A percentile compares a stretch with the other conserved stretches of the same genome.
Conservation (phyloP, 2,329 filamentous ascomycete species). For the Piedraia hortae region DNA sequence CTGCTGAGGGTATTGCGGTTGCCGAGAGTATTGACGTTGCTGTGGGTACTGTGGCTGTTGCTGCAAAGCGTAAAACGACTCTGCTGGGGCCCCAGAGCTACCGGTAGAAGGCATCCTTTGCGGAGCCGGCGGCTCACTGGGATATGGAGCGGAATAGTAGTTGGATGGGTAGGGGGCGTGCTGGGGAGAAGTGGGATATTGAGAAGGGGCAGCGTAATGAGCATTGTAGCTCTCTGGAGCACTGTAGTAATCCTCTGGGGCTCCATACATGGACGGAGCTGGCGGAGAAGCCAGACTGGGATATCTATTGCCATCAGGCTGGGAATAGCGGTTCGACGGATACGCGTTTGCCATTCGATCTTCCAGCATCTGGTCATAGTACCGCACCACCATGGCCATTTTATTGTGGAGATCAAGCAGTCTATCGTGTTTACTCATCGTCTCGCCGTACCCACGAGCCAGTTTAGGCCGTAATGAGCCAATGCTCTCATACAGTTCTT, state of each 20-base stretch:
- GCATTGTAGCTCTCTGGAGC: slow-evolving; percentile 12
- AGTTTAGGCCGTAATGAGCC: slow-evolving; percentile 79
- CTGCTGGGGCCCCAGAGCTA: too few relatives aligned
- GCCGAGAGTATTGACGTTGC: slow-evolving; percentile 5
- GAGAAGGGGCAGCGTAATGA: neutral
- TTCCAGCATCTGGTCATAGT: slow-evolving; percentile 95
- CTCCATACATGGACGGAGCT: slow-evolving; percentile 38
- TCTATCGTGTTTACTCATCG: slow-evolving; percentile 98
- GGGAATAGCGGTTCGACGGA: slow-evolving; percentile 34
- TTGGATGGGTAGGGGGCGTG: slow-evolving; percentile 12
- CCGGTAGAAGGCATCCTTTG: too few relatives aligned
- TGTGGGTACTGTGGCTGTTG: slow-evolving; percentile 2
- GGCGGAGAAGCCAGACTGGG: slow-evolving; percentile 31
- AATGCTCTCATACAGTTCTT: slow-evolving; percentile 93
- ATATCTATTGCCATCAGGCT: slow-evolving; percentile 27
- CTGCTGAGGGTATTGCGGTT: slow-evolving; percentile 9
- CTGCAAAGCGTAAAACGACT: slow-evolving; percentile 10
- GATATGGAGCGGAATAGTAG: slow-evolving; percentile 10
- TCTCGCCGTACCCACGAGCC: slow-evolving; percentile 85
- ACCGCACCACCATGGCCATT: slow-evolving; percentile 79
- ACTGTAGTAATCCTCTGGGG: slow-evolving; percentile 27
- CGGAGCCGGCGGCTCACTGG: too few relatives aligned
- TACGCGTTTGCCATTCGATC: slow-evolving; percentile 84
- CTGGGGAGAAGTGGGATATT: slow-evolving; percentile 1
- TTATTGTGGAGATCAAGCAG: slow-evolving; percentile 85